Base-by-base conservation (phyloP, 2,329 filamentous ascomycete genomes). In the Dothidotthia symphoricarpi region DNA sequence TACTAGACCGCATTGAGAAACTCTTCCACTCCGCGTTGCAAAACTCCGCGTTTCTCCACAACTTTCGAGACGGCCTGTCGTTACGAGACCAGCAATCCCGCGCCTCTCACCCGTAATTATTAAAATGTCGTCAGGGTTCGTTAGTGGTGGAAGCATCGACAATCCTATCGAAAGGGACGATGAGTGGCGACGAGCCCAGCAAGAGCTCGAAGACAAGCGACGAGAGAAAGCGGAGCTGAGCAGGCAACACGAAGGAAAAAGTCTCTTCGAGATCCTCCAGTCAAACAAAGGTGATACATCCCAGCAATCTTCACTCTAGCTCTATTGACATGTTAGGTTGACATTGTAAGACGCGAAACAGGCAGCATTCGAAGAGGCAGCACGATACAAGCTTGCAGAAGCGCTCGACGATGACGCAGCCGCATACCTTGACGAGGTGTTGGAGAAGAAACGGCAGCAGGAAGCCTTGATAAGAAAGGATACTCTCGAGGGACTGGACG, bases 311-410 rank as follows among this genome's bases (percentile, higher is more conserved):
- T 3, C 2, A n/a, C 15, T 12, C 9, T 22, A 13, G 17, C 14
- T 19, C 8, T 24, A 43, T 53, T 66, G 45, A 65, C 53, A 61
- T 65, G 52, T 55, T 54, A 65, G 62, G 37, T 56, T 49, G 47
- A 43, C 39, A 28, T 43, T 36, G 31, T 36, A 49, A 85, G 86
- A 82, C 49, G 85, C 85, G 41, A 90, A 90, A 67, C 83, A 91
- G 69, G 86, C 91, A 90, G 65, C 85, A 91, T 88, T 89, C 63
- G 86, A 89, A 63, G 86, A 91, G 65, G 63, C 82, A 47, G 77
- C 76, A 47, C 77, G 77, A 49, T 71, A 91, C 35, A 79, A 80
- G 57, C 86, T 91, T 56, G 87, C 91, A 69, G 90, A 89, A 62
- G 75, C 83, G 3, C 74, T 93, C 19, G 83, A 91, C 59, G 85